Base-by-base conservation (phyloP, 257 asterid species). In the Solanum bulbocastanum region DNA sequence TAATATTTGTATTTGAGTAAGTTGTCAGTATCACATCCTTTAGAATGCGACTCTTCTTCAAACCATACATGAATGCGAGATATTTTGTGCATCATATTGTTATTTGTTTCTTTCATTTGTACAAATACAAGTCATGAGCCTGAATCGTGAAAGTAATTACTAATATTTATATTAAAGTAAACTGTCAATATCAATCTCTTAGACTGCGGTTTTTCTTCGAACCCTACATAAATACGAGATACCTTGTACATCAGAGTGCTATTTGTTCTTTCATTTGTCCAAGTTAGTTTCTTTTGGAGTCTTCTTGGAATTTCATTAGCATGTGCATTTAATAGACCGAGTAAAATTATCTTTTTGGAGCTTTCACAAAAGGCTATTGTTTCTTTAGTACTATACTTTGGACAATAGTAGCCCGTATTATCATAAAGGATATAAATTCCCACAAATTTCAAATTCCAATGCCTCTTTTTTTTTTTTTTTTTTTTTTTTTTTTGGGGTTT, bases 391-490 rank as follows among this genome's bases (percentile, higher is more conserved):
- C 25, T 49, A 56, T 44, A 72, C 65, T 81, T 81, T 46, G 85
- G 42, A 46, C 69, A 81, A 81, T 81, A 46, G 85, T 25, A 60
- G 85, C 73, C 83, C 52, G 42, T 49, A 65, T 16, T 39, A 76
- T 62, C 62, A 46, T 84, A 83, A 52, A 33, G 73, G 65, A 83
- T 81, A 16, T 86, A 66, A 78, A 75, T 87, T 33, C 39, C 42
- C 35, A 89, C 40, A 87, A 88, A 92, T 93, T 93, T 89, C 96
- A 95, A 95, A 93, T 94, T 90, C 98, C 96, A 90, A 94, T 42
- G 94, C 52, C 69, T 52, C 30, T 16, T 8, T 60, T 81, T 39
- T 79, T 40, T 40, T 40, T 1, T 58, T 25, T 25, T n/a, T 12
- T 3, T 42, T 4, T 40, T 42, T 37, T 44, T 42, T 42, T 27